Conservation (phyloP, 441 rosid genomes). For the Euphorbia celastroides region DNA sequence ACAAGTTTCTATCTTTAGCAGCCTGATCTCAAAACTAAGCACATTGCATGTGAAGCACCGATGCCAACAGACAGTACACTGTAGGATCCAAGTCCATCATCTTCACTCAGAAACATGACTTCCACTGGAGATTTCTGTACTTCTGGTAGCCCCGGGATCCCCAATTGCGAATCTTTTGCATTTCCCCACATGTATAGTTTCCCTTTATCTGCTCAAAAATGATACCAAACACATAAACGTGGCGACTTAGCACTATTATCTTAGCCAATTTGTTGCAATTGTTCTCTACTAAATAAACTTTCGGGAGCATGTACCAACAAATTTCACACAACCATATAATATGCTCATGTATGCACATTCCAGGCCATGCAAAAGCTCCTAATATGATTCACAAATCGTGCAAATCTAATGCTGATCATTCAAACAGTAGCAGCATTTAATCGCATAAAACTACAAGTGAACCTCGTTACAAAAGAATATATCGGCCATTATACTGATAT, state of each 20-base stretch:
- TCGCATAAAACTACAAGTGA: background rate
- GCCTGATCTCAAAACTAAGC: constrained; percentile 58
- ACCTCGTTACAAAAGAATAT: background rate
- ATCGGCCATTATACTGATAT: background rate
- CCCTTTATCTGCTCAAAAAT: constrained; percentile 50
- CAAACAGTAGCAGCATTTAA: background rate
- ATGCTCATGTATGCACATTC: background rate
- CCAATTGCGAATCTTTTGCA: constrained; percentile 77
- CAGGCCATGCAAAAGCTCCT: background rate
- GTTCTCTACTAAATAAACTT: constrained; percentile 4
- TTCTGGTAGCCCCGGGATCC: constrained; percentile 80
- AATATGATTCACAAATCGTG: background rate
- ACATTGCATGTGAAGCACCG: constrained; percentile 88
- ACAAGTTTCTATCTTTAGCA: background rate
- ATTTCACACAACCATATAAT: background rate
- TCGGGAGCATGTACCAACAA: background rate
- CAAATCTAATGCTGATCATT: background rate
- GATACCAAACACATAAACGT: background rate
- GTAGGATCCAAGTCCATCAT: constrained; percentile 47
- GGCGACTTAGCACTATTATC: background rate
- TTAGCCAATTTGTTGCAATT: background rate
- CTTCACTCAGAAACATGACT: constrained; percentile 68
- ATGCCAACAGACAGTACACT: constrained; percentile 60
- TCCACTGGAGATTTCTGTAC: constrained; percentile 58
- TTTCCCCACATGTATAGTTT: constrained; percentile 95